Conservation (phyloP, 257 asterid genomes). For the Verbascum thapsus region DNA sequence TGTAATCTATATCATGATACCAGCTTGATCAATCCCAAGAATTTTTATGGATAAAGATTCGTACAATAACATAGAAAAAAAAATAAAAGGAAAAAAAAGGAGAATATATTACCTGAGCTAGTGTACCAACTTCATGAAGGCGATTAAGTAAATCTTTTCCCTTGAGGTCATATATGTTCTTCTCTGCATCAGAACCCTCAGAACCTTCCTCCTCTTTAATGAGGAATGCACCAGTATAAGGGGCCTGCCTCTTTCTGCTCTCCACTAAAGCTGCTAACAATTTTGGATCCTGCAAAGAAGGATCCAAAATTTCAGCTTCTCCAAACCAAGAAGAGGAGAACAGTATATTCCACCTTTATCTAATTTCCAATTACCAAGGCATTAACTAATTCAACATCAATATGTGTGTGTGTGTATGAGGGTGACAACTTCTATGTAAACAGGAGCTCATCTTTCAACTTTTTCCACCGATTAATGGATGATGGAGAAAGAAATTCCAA, state of each 20-base stretch:
- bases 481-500: constrained; percentile 19
- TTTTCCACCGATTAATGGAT: neutral
- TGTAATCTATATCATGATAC: constrained; percentile 64
- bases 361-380: constrained; percentile 14
- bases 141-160: constrained; percentile 85
- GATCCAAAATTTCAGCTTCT: constrained; percentile 23
- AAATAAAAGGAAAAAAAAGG: constrained; percentile 31
- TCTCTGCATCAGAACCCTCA: constrained; percentile 78
- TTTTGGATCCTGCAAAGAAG: constrained; percentile 79
- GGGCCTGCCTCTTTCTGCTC: constrained; percentile 92
- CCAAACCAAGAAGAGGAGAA: constrained; percentile 11
- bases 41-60: constrained; percentile 24
- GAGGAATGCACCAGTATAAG: constrained; percentile 98
- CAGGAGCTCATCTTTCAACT: neutral
- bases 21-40: constrained; percentile 39
- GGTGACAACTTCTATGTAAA: constrained; percentile 10
- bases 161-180: constrained; percentile 67
- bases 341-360: constrained; percentile 11
- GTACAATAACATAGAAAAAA: constrained; percentile 28
- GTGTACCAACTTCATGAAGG: constrained; percentile 93
- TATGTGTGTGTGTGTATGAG: too few species aligned
- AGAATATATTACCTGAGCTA: constrained; percentile 74
- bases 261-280: constrained; percentile 89
- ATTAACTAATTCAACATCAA: neutral
- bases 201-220: constrained; percentile 78